Evolutionary conservation across 371 early-diverging fungal genomes (phyloP).

Genomic region (Modicella reniformis): DNA sequence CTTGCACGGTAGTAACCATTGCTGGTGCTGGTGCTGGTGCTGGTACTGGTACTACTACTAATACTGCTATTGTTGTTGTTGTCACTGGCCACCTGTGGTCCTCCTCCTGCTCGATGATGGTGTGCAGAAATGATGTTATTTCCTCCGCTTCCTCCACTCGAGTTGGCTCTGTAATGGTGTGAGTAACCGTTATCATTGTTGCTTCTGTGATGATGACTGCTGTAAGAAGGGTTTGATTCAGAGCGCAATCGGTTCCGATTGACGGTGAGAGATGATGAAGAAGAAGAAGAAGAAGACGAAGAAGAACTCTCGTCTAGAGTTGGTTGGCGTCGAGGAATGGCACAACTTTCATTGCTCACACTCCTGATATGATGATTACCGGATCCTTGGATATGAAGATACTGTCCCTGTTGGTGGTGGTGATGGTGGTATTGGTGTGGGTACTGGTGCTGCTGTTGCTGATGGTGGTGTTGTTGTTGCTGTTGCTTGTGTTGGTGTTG

Average conservation of each 20-base stretch:
- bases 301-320: no score
- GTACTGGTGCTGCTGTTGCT: background rate
- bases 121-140: no score
- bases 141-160: no score
- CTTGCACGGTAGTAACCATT: constrained; percentile 12
- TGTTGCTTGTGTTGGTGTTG: background rate
- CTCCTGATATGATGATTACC: no score
- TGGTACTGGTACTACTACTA: constrained; percentile 5
- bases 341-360: background rate
- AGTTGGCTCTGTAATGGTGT: background rate
- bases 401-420: background rate
- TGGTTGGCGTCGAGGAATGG: no score
- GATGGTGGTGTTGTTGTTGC: background rate
- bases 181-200: constrained; percentile 1
- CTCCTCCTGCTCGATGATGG: background rate
- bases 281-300: no score
- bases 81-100: background rate
- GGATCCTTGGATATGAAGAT: no score
- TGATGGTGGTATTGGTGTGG: no score
- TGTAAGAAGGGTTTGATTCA: no score
- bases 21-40: background rate
- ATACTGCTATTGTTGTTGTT: constrained; percentile 13
- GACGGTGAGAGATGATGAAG: no score
- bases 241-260: no score
- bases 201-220: background rate